A percentile compares a stretch with the other conserved stretches of the same genome.
These are phyloP conservation scores for Medicago lupulina DNA, from an alignment of 306 rosid species.

Conservation along the genomic window DNA sequence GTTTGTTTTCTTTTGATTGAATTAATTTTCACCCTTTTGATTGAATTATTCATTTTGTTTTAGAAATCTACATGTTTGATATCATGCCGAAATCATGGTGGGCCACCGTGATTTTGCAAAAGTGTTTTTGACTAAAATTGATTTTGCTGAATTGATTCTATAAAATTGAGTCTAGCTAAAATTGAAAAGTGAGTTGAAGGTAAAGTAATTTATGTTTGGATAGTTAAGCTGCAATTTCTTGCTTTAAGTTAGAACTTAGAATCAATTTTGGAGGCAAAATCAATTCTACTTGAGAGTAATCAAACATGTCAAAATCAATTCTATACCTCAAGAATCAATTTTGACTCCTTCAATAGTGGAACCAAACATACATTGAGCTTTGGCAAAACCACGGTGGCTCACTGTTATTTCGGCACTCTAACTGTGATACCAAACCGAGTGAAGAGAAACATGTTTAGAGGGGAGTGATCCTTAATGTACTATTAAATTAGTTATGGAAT, in stretches of 20 bases:
- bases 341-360: too few species aligned
- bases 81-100: too few species aligned
- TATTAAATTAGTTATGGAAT: background rate
- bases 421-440: background rate
- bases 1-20: background rate
- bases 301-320: too few species aligned
- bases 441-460: background rate
- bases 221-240: background rate
- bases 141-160: background rate
- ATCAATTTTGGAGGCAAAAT: background rate
- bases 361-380: too few species aligned
- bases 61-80: background rate
- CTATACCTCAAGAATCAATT: background rate
- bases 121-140: too few species aligned
- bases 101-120: background rate
- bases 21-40: background rate
- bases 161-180: background rate
- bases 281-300: background rate
- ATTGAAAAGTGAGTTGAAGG: background rate
- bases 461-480: background rate
- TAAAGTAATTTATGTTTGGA: too few species aligned
- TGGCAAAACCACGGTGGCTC: too few species aligned
- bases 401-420: too few species aligned
- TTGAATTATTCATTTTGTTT: background rate
- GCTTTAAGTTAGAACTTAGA: background rate